Evolutionary conservation across 2,329 filamentous ascomycete species (phyloP), one percentile per base, ranked within the genome.

Genomic region (Colletotrichum somersetense): DNA sequence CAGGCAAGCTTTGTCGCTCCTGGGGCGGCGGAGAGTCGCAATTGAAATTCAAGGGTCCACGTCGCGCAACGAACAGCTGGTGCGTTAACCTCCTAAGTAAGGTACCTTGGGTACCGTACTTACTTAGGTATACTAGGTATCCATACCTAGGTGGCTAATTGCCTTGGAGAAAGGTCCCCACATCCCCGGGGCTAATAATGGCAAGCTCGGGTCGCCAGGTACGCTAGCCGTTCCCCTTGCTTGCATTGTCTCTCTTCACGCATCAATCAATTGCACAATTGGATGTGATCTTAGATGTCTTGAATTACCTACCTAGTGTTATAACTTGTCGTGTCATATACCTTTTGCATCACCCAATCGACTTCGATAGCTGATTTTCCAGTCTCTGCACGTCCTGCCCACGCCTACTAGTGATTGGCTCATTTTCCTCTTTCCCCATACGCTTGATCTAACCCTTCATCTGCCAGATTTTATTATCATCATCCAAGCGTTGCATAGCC

Each of bases 41-140:
- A 48, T 48, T 48, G 52, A 65, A 72, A 61, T 65, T 46, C 70
- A 70, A 72, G 70, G 70, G 70, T 72, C 66, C 66, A 72, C 70
- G 61, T 72, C 59, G 66, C 66, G 66, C 61, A 56, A 69, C 64
- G 57, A 62, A 50, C 46, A 48, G 40, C 55, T 67, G 40, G 56
- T 56, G 46, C 26, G 55, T 57, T 59, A n/a, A 44, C 20, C 20
- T 57, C 23, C 23, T 26, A 38, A 40, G 38, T 26, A 38, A 40
- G 38, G 38, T 40, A 30, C 23, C 50, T 30, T 30, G 4, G 35
- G 10, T 53, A 53, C 10, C 10, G n/a, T 26, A 52, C 5, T n/a
- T 30, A 30, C 26, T 26, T 53, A 53, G 23, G 35, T 38, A 10
- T 10, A 30, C 26, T 30, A 30, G 26, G 26, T 30, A 30, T 35